Evolutionary conservation across 192 early-diverging fungal genomes (phyloP), one percentile per base, ranked within the genome.

Genomic region (Obelidium mucronatum): DNA sequence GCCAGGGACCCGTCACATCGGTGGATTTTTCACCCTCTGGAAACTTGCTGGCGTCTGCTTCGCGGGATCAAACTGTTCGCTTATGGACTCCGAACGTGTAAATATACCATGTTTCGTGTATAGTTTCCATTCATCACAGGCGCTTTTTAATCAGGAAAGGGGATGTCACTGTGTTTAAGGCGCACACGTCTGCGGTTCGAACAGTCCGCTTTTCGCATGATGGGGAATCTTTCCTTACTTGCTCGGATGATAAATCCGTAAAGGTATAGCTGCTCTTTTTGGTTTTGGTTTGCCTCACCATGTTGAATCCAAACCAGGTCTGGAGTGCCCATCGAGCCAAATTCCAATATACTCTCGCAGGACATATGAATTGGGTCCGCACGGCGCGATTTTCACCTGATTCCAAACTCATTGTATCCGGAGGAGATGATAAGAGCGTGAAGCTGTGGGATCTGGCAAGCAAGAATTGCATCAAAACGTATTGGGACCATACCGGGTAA

Each of bases 21-120:
- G 85, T 90, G 39, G 80, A 89, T 56, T 90, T 90, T 78, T 80
- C 85, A 4, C 80, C 79, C 24, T 74, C 81, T 24, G 88, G 87
- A n/a, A 64, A 80, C 31, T 63, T 89, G 0, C 76, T 90, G 13
- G 89, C 88, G 40, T 88, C 86, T 36, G 79, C 83, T 2, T 83
- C 81, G 17, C 58, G 83, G 33, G 89, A 90, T 73, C 78, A 78
- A 37, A 90, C 89, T 3, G 88, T 89, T 2, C 69, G 86, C 35
- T 71, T 90, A 37, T 90, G 89, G 89, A 90, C 87, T 30, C 89
- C 89, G 2, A 90, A 82, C 39, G 89, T 86, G 88, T 89, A 62
- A 56, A 76, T 56, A 22, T 4, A 6, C 67, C 24, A 13, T 34
- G 31, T 76, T 67, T 34, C 28, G 31, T 28, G 28, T 19, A 53